Percentiles rank a stretch among this genome's conserved stretches.
Conservation (phyloP, 2,329 filamentous ascomycete genomes). For the Neonectria sp. region DNA sequence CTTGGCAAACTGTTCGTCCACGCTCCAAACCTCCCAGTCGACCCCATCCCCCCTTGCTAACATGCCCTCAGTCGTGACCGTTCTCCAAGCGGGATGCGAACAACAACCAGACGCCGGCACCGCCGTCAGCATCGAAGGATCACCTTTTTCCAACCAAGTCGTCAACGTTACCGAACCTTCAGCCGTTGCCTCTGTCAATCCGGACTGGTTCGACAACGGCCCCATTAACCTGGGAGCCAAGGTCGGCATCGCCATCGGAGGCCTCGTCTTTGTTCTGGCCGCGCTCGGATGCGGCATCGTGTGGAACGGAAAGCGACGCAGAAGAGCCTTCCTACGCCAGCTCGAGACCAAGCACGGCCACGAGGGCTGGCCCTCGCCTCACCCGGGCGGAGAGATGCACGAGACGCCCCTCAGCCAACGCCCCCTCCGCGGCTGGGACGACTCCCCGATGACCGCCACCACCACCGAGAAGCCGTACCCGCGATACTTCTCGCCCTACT, state of each 20-base stretch:
- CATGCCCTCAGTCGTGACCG: conserved; percentile 58
- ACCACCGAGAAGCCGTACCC: conserved; percentile 57
- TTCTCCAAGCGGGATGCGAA: conserved; percentile 70
- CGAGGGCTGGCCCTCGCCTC: conserved; percentile 55
- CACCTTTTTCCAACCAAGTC: conserved; percentile 63
- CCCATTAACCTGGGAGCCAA: conserved; percentile 68
- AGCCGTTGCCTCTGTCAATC: conserved; percentile 56
- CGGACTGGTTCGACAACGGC: conserved; percentile 58
- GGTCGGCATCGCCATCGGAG: conserved; percentile 71
- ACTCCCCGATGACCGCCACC: conserved; percentile 64
- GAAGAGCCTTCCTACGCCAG: conserved; percentile 65
- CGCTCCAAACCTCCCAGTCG: not conserved
- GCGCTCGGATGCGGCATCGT: conserved; percentile 68
- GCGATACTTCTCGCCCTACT: conserved; percentile 72
- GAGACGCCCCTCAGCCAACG: conserved; percentile 68
- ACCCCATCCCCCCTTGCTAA: conserved; percentile 38
- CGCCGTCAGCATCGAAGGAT: conserved; percentile 66
- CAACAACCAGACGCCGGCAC: conserved; percentile 64
- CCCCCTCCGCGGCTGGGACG: conserved; percentile 67
- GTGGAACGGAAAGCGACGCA: conserved; percentile 69
- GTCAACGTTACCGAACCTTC: conserved; percentile 68
- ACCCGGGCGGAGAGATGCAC: conserved; percentile 33
- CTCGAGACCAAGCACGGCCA: conserved; percentile 59
- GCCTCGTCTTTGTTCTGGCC: conserved; percentile 63
- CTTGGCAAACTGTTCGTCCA: conserved; percentile 68